phyloP scores from a whole-genome alignment of 1,284 basidiomycete genomes.

The Ganoderma sinense region DNA sequence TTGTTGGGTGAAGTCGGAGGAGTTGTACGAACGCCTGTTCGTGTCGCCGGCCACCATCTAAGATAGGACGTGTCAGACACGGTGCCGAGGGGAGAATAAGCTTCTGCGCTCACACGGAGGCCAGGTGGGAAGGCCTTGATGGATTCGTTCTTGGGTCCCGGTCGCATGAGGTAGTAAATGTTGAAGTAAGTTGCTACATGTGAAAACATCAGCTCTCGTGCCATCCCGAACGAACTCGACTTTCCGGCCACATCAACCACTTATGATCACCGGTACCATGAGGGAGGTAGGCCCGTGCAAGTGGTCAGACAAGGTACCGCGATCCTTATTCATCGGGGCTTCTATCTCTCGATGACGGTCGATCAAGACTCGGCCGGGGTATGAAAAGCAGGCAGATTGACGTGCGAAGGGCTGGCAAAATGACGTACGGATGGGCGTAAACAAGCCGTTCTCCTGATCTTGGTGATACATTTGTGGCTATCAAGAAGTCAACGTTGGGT shows the following conservation, averaged over 20 bases:
- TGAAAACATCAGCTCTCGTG: slow-evolving; percentile 6
- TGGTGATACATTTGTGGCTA: slow-evolving; percentile 36
- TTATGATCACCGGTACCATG: neutral
- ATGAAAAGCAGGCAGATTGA: neutral
- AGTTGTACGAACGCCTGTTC: slow-evolving; percentile 42
- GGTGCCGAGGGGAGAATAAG: neutral
- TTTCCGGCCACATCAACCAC: neutral
- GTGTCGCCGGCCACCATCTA: slow-evolving; percentile 51
- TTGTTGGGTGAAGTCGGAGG: slow-evolving; percentile 44
- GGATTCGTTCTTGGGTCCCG: slow-evolving; percentile 28
- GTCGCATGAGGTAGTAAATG: slow-evolving; percentile 40
- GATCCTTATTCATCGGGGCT: neutral
- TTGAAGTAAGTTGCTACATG: slow-evolving; percentile 28
- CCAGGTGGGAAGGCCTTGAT: slow-evolving; percentile 39
- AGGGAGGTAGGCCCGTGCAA: neutral
- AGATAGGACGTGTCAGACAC: slow-evolving; percentile 24
- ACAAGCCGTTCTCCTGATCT: slow-evolving; percentile 28
- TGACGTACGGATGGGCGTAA: slow-evolving; percentile 33
- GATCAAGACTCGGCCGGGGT: neutral
- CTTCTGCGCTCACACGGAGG: slow-evolving; percentile 27
- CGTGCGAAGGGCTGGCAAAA: neutral
- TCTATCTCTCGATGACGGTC: neutral
- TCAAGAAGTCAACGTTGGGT: neutral
- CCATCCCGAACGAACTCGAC: neutral
- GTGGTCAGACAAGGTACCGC: neutral